A percentile compares a stretch with the other conserved stretches of the same genome.
Conservation (phyloP, 495 filamentous ascomycete species). For the Emericellopsis terricola region DNA sequence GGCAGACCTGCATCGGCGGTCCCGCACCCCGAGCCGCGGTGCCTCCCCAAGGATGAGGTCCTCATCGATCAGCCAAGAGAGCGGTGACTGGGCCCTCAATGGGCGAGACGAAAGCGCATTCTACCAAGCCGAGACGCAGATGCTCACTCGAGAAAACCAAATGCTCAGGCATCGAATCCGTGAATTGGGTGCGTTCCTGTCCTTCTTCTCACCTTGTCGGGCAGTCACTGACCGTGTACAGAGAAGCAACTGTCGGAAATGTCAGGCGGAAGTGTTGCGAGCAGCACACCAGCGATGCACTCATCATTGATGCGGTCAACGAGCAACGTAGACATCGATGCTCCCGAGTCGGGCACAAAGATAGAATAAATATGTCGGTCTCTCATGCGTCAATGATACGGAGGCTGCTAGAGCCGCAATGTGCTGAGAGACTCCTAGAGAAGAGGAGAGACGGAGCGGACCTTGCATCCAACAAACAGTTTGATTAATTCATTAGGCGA, state of each 20-base stretch:
- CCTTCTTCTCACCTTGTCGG: no score
- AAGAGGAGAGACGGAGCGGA: no score
- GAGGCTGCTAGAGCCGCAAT: no score
- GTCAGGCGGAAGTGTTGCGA: background rate
- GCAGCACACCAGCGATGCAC: background rate
- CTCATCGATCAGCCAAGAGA: slow-evolving; percentile 34
- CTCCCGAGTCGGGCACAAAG: no score
- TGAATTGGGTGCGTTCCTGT: slow-evolving; percentile 7
- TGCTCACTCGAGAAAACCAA: slow-evolving; percentile 77
- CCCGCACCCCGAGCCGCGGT: slow-evolving; percentile 36
- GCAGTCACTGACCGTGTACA: background rate
- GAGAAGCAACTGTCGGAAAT: slow-evolving; percentile 1
- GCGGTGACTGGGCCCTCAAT: slow-evolving; percentile 23
- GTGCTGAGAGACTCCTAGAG: no score
- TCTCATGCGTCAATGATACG: no score
- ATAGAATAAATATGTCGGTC: no score
- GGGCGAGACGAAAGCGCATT: slow-evolving; percentile 66
- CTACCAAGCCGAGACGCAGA: slow-evolving; percentile 84
- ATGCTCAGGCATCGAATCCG: slow-evolving; percentile 59
- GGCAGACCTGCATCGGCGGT: slow-evolving; percentile 32
- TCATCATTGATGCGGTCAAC: no score
- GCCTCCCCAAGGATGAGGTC: slow-evolving; percentile 36
- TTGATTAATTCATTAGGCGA: no score
- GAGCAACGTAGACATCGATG: no score
- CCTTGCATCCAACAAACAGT: no score